phyloP scores from a whole-genome alignment of 1,284 basidiomycete genomes.

The Ceratobasidium sp. region DNA sequence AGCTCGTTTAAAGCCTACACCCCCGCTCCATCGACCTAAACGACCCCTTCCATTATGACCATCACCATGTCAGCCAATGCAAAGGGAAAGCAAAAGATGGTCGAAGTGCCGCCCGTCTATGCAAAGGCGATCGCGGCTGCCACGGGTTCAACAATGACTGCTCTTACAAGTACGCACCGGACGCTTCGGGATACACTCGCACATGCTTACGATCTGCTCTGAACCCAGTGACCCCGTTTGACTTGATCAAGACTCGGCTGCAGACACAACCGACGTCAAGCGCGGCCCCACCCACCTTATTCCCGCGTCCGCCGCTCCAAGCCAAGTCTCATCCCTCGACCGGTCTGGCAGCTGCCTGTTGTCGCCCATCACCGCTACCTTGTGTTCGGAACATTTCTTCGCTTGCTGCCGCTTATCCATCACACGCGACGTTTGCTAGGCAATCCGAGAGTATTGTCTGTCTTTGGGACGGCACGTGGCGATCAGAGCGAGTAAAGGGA shows the following conservation, averaged over 20 bases:
- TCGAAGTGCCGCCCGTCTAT: conserved; percentile 55
- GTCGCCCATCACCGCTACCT: conserved; percentile 64
- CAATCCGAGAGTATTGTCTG: conserved; percentile 68
- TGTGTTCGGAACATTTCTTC: conserved; percentile 78
- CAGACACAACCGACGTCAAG: conserved; percentile 73
- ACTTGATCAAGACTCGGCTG: conserved; percentile 91
- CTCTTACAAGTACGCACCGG: conserved; percentile 73
- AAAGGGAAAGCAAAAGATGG: conserved; percentile 34
- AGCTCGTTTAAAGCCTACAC: conserved; percentile 21
- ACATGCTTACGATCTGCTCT: conserved; percentile 1
- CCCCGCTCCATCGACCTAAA: background rate
- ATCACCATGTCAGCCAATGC: conserved; percentile 5
- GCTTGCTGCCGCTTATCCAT: conserved; percentile 34
- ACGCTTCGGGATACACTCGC: background rate
- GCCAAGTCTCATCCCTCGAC: conserved; percentile 43
- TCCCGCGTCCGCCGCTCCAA: conserved; percentile 57
- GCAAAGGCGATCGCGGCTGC: conserved; percentile 84
- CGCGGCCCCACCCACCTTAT: conserved; percentile 52
- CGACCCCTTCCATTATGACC: background rate
- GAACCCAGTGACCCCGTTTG: conserved; percentile 87
- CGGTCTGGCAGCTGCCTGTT: conserved; percentile 55
- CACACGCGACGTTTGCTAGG: conserved; percentile 33
- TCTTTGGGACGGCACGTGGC: conserved; percentile 70
- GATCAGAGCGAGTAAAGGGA: conserved; percentile 74
- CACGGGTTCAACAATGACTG: conserved; percentile 80